A percentile compares a stretch with the other conserved stretches of the same genome.
phyloP scores from a whole-genome alignment of 331 rosid species.

The Cydonia oblonga region DNA sequence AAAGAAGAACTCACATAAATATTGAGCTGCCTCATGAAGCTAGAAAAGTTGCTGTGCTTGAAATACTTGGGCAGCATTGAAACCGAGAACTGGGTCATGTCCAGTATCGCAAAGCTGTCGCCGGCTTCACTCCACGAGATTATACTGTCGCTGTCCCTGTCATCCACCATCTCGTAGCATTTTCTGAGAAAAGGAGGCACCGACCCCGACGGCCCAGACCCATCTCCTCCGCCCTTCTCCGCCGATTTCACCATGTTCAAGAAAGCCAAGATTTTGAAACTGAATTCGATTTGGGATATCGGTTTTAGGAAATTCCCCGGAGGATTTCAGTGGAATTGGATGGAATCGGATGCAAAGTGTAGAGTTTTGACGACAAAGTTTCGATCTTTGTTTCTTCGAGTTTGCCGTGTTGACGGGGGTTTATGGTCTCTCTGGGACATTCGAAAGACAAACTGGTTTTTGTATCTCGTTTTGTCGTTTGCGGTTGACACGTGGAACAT shows the following conservation, averaged over 20 bases:
- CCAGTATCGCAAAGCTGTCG: slow-evolving; percentile 48
- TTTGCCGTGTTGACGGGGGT: no score
- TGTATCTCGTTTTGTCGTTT: background rate
- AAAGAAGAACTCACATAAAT: slow-evolving; percentile 50
- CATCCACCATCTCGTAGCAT: slow-evolving; percentile 83
- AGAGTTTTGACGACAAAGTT: background rate
- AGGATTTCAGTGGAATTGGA: background rate
- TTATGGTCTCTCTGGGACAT: background rate
- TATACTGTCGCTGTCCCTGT: slow-evolving; percentile 38
- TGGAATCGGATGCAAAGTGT: background rate
- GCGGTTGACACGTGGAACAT: background rate
- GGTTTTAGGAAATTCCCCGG: background rate
- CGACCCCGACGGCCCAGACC: slow-evolving; percentile 19
- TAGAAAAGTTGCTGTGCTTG: slow-evolving; percentile 74
- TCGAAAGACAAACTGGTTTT: background rate
- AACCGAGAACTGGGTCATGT: slow-evolving; percentile 60
- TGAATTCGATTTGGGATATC: background rate
- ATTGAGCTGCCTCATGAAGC: slow-evolving; percentile 82
- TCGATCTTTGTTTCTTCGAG: background rate
- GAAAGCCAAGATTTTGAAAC: background rate
- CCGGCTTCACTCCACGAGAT: slow-evolving; percentile 50
- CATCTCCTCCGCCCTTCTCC: slow-evolving; percentile 22
- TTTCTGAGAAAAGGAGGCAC: slow-evolving; percentile 75
- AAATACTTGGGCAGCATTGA: slow-evolving; percentile 53
- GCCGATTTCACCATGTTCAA: slow-evolving; percentile 32